Evolutionary conservation across 306 rosid species (phyloP).

Genomic region (Medicago ruthenica): DNA sequence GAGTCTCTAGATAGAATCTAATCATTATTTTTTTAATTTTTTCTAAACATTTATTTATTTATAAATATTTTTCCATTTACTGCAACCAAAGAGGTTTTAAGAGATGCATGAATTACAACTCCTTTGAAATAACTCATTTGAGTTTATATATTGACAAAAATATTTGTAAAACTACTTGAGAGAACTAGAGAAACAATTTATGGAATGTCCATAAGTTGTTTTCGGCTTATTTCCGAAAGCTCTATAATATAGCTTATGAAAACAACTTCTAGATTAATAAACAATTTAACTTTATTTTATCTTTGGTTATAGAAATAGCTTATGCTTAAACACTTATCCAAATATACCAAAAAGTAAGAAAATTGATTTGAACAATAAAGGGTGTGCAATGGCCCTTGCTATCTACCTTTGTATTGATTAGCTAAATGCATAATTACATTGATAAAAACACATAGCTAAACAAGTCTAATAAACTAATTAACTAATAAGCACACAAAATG

Average conservation of each 20-base stretch:
- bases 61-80: no score
- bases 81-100: no score
- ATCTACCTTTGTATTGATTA: slow-evolving; percentile 44
- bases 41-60: no score
- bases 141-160: no score
- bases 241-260: not conserved
- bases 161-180: no score
- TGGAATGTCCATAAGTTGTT: no score
- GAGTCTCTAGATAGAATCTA: no score
- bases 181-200: no score
- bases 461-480: slow-evolving; percentile 34
- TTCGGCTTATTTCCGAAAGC: no score
- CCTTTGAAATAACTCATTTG: no score
- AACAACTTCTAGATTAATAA: not conserved
- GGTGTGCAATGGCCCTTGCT: slow-evolving; percentile 42
- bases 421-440: slow-evolving; percentile 54
- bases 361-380: slow-evolving; percentile 11
- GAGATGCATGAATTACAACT: no score
- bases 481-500: slow-evolving; percentile 46
- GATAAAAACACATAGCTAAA: slow-evolving; percentile 25
- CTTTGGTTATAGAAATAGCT: not conserved
- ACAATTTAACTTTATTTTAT: not conserved
- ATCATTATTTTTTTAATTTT: no score
- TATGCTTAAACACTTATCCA: not conserved
- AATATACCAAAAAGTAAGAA: not conserved